Evolutionary conservation across 345 rosid species (phyloP), one percentile per base, ranked within the genome.

Genomic region (Acer negundo): DNA sequence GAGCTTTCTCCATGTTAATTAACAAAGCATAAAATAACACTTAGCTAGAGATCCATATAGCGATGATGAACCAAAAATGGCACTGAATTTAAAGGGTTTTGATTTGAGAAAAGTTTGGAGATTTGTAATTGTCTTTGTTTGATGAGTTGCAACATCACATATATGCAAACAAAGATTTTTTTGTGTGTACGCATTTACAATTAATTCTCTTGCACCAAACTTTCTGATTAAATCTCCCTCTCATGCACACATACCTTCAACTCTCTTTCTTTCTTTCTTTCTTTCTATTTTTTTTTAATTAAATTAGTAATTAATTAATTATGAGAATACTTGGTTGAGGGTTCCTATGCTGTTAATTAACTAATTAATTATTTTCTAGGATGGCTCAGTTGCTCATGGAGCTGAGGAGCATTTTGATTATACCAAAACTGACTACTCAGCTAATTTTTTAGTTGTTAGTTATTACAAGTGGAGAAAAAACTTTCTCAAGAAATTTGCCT

Each of bases 181-280:
- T 56, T 3, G 10, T 58, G 2, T n/a, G 62, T 17, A 10, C 19
- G 62, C 6, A n/a, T 56, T 4, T 16, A 20, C 16, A 20, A 0
- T 17, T 28, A 28, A 28, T 58, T 82, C 67, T 85, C 84, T 83
- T 61, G 75, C 89, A 92, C 94, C 98, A 92, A 92, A 87, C 97
- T 87, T 86, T 89, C 94, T 85, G 97, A 86, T 89, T 89, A 87
- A 80, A 90, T 77, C 89, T 88, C 95, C 81, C 85, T 86, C 91
- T 92, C 91, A 85, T 79, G 76, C 88, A 79, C 76, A 17, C 70
- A 44, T 66, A 49, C 83, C 86, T 81, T 85, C 87, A 80, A 67
- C 19, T 85, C 79, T 82, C 89, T 82, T 71, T 15, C 86, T 76
- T 75, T 46, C 64, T 46, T 20, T 82, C 88, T 82, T 73, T 13